Conservation (phyloP, 2,329 filamentous ascomycete species). For the Colletotrichum siamense region DNA sequence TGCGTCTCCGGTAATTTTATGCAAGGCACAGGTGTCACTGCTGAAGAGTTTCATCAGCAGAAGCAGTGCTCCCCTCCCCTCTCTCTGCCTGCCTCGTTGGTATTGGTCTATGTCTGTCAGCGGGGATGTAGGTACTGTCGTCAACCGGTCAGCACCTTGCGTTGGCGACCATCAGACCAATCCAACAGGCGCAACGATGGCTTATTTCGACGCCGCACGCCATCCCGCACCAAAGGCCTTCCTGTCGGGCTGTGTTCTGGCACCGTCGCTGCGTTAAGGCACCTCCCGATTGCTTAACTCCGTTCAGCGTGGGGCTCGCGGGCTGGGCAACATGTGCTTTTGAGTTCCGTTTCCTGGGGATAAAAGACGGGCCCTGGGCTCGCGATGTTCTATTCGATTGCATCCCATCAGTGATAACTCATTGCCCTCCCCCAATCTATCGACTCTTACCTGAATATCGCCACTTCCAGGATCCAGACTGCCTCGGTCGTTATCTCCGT, state of each 20-base stretch:
- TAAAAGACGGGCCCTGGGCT: neutral
- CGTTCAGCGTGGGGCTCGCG: neutral
- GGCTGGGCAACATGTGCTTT: neutral
- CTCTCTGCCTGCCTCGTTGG: neutral
- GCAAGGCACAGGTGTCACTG: slow-evolving; percentile 2
- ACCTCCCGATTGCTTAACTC: neutral
- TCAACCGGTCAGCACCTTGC: neutral
- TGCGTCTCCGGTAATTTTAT: neutral
- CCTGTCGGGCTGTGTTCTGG: neutral
- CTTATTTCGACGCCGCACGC: neutral
- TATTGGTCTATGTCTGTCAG: neutral
- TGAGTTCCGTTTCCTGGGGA: neutral
- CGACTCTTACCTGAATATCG: neutral
- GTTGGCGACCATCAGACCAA: neutral
- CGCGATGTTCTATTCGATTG: neutral
- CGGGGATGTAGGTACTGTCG: neutral
- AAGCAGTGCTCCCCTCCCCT: neutral
- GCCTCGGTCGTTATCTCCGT: neutral
- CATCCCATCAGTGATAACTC: neutral
- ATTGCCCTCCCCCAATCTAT: neutral
- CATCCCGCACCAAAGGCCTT: neutral
- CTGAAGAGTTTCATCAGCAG: neutral
- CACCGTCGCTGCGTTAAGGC: neutral
- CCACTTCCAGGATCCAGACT: neutral
- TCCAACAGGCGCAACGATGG: neutral